Base-by-base conservation (phyloP, 495 filamentous ascomycete genomes). In the Mycothermus thermophilus region DNA sequence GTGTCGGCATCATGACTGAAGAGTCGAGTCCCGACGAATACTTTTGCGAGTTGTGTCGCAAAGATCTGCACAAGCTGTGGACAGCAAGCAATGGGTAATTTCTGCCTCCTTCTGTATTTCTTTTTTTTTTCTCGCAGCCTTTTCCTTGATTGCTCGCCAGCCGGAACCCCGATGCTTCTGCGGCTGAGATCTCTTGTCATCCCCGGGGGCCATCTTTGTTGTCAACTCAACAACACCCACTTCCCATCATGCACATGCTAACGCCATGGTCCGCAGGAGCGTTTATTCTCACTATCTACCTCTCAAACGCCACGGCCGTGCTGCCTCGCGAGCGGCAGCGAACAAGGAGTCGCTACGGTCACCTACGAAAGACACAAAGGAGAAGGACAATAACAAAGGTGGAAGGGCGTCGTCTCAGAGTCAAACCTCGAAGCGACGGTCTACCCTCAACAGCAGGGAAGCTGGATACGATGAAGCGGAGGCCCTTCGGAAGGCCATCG, bases 391-490 rank as follows among this genome's bases (percentile, higher is more conserved):
- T 11, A 25, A 11, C 22, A 25, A 25, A 6, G 22, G 22, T 25
- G 60, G 60, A 20, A 64, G 66, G 9, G 50, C 57, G 19, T 52
- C 65, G 22, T 63, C 64, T 1, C 60, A 55, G 21, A 60, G 55
- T 32, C 60, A 64, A 30, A 58, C 64, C n/a, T 68, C 69, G 16
- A 95, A 95, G 51, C 76, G 90, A 35, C 76, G 90, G 11, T 93
- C 88, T 18, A 99, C 90, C 7, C 93, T 96, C 84, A 94, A 96
- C 50, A 96, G 92, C 54, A 74, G 88, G 34, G 84, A 87, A 51
- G 87, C 90, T 32, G 86, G 83, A 5, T 95, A 95, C 50, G 87
- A 96, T 44, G 87, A 93, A 58, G 86, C 93, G 42, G 90, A 94
- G 55, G 76, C 83, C 38, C 54, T 99, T 20, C 74, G 84, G 38